Evolutionary conservation across 306 rosid genomes (phyloP), one percentile per base, ranked within the genome.

Genomic region (Mimosa bimucronata): DNA sequence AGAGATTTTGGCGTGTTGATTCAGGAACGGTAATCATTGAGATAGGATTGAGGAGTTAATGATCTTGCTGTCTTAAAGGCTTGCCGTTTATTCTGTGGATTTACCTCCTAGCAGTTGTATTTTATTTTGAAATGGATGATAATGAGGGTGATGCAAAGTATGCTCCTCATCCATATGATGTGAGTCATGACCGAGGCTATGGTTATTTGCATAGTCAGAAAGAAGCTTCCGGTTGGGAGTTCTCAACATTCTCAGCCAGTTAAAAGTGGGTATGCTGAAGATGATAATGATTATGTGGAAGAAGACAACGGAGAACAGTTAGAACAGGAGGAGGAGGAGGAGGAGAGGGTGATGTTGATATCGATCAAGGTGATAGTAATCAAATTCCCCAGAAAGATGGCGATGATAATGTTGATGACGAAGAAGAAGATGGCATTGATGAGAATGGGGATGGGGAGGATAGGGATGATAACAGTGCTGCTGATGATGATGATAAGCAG

Each of bases 141-240:
- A 86, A 83, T 23, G 93, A 89, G 83, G 92, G 88, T 82, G 97
- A 88, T 77, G 82, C 84, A 31, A 85, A 89, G 83, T 88, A 88
- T 85, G 82, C 87, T 50, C 72, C 85, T 38, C 79, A 81, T 48
- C 71, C 85, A 26, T 84, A 88, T 78, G 88, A 80, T 58, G 85
- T 42, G 62, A 86, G 71, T 74, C 85, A 80, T 86, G 89, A 79
- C 25, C 92, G 76, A 82, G 89, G 85, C 40, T 90, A 85, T 76
- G 88, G 79, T n/a, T n/a, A n/a, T n/a, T n/a, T n/a, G n/a, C n/a
- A n/a, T n/a, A n/a, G n/a, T n/a, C n/a, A n/a, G n/a, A n/a, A n/a
- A n/a, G n/a, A n/a, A n/a, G n/a, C n/a, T n/a, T n/a, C n/a, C n/a
- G n/a, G n/a, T n/a, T n/a, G n/a, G n/a, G n/a, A n/a, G n/a, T 86